Evolutionary conservation across 176 grass and related monocot genomes (phyloP).

Genomic region (Triticum urartu): DNA sequence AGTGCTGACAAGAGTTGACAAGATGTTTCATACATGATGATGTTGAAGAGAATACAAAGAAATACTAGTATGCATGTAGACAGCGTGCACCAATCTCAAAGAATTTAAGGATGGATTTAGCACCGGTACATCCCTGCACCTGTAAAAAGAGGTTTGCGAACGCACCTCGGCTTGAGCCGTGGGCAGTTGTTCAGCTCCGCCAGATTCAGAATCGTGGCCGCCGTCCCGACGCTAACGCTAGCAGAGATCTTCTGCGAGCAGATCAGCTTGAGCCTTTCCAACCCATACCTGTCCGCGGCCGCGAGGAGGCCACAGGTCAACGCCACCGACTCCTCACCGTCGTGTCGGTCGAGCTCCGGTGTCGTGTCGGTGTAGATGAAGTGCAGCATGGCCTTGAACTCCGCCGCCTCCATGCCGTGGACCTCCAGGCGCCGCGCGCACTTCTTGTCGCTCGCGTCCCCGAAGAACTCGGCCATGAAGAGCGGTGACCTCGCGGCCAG

Average conservation of each 20-base stretch:
- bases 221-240: slow-evolving; percentile 21
- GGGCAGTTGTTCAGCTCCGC: background rate
- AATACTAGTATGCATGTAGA: too few species aligned
- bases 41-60: too few species aligned
- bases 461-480: background rate
- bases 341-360: background rate
- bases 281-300: slow-evolving; percentile 16
- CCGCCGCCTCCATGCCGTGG: background rate
- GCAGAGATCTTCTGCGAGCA: slow-evolving; percentile 37
- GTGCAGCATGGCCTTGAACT: slow-evolving; percentile 30
- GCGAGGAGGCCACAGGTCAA: background rate
- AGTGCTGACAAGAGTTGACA: too few species aligned
- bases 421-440: too few species aligned
- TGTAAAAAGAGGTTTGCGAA: background rate
- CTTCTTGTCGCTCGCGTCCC: too few species aligned
- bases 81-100: too few species aligned
- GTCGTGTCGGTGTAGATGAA: slow-evolving; percentile 27
- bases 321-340: background rate
- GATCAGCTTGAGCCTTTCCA: slow-evolving; percentile 27
- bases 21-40: too few species aligned
- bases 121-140: too few species aligned
- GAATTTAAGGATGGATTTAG: too few species aligned
- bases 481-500: background rate
- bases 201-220: background rate
- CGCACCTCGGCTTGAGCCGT: background rate